These are phyloP conservation scores for Rhynchospora tenuis DNA, from an alignment of 176 grass and related monocot genomes.

Conservation along the genomic window DNA sequence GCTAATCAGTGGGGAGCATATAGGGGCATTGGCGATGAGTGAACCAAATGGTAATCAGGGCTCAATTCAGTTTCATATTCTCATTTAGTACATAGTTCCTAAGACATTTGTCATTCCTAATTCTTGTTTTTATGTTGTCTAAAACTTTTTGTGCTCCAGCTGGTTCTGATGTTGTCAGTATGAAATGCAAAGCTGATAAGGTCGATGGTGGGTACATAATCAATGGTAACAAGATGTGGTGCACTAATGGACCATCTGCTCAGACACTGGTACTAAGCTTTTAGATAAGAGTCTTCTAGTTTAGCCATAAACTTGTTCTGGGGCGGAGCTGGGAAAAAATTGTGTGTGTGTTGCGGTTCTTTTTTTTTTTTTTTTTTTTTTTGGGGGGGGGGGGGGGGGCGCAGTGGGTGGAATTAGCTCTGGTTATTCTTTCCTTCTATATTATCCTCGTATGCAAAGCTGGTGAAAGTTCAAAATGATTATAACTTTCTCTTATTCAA, in stretches of 20 bases:
- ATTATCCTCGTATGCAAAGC: not conserved
- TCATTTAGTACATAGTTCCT: not conserved
- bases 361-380: too few relatives aligned
- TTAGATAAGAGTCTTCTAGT: conserved; percentile 6
- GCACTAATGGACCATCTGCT: conserved; percentile 90
- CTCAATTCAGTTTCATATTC: not conserved
- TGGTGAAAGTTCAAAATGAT: not conserved
- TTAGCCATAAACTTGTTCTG: not conserved
- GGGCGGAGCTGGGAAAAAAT: too few relatives aligned
- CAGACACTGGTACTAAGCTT: conserved; percentile 64
- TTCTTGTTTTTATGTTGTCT: conserved; percentile 1
- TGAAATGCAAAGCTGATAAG: conserved; percentile 94
- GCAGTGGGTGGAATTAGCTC: too few relatives aligned
- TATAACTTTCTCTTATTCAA: not conserved
- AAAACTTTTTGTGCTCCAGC: conserved; percentile 35
- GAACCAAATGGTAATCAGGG: conserved; percentile 81
- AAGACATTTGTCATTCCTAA: not conserved
- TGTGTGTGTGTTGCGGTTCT: too few relatives aligned
- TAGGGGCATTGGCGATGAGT: conserved; percentile 91
- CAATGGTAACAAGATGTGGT: conserved; percentile 99
- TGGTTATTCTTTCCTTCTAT: not conserved
- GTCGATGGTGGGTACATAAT: conserved; percentile 85
- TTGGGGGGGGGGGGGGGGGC: too few relatives aligned
- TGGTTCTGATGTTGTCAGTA: conserved; percentile 97
- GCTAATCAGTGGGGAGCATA: conserved; percentile 88